A percentile compares a stretch with the other conserved stretches of the same genome.
Evolutionary conservation across 495 filamentous ascomycete species (phyloP).

Genomic region (Aspergillus ostianus): DNA sequence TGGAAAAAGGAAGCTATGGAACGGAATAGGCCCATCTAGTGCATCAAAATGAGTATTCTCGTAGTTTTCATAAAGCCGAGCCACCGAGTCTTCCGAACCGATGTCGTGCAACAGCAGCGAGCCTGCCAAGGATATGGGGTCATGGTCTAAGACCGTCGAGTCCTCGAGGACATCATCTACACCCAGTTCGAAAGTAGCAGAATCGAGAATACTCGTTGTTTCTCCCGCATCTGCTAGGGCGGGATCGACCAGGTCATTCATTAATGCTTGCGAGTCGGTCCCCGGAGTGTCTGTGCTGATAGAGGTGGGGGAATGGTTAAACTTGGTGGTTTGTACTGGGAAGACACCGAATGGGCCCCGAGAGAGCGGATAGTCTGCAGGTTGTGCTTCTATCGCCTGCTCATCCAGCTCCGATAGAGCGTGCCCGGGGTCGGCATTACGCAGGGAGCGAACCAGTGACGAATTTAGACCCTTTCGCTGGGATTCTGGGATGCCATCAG

Average conservation of each 20-base stretch:
- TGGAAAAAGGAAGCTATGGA: neutral
- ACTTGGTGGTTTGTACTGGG: neutral
- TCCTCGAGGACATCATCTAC: neutral
- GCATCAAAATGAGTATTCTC: neutral
- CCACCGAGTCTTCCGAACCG: neutral
- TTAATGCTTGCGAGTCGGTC: neutral
- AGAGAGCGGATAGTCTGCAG: neutral
- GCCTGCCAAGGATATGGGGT: neutral
- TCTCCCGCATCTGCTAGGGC: neutral
- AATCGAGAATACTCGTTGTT: neutral
- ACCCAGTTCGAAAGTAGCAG: neutral
- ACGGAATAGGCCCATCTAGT: neutral
- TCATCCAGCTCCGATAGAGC: neutral
- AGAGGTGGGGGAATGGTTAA: neutral
- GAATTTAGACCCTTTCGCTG: slow-evolving; percentile 9
- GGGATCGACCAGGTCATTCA: neutral
- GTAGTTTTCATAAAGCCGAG: neutral
- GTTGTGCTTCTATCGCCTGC: neutral
- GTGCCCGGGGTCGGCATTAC: neutral
- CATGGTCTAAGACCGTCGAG: slow-evolving; percentile 3
- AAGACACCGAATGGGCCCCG: slow-evolving; percentile 10
- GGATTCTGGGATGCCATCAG: slow-evolving; percentile 3
- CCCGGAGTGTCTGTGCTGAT: neutral
- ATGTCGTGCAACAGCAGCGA: neutral
- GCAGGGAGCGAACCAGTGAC: neutral